These are phyloP conservation scores for Alternaria sp. DNA, from an alignment of 2,329 filamentous ascomycete species.

Conservation along the genomic window DNA sequence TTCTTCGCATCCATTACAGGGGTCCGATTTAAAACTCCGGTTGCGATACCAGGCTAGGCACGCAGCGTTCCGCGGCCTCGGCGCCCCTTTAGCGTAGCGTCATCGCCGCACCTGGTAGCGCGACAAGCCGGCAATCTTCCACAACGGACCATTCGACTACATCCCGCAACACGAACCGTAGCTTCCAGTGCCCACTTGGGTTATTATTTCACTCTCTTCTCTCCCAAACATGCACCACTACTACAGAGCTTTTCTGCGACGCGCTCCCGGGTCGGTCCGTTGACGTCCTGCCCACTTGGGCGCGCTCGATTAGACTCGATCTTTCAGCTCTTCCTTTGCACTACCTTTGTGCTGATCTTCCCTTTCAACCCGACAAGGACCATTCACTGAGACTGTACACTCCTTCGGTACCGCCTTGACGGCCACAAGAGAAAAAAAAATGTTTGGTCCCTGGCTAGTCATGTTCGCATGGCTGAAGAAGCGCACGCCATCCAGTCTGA, in stretches of 20 bases:
- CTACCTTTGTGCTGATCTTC: conserved; percentile 1
- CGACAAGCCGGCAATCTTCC: conserved; percentile 18
- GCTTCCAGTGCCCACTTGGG: conserved; percentile 2
- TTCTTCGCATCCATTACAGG: background rate
- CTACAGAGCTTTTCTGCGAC: conserved; percentile 19
- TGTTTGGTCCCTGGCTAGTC: conserved; percentile 47
- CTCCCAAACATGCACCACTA: conserved; percentile 19
- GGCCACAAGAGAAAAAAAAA: conserved; percentile 22
- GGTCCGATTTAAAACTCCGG: conserved; percentile 7
- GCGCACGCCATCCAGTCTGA: conserved; percentile 33
- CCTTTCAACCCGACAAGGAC: conserved; percentile 1
- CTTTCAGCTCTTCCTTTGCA: conserved; percentile 17
- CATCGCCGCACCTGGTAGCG: conserved; percentile 12
- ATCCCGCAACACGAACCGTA: conserved; percentile 1
- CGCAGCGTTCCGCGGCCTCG: conserved; percentile 10
- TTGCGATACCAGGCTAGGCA: conserved; percentile 8
- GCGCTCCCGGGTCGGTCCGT: conserved; percentile 38
- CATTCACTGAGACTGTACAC: background rate
- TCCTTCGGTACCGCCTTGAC: background rate
- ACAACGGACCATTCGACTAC: conserved; percentile 4
- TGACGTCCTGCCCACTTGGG: conserved; percentile 18
- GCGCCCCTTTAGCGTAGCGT: conserved; percentile 12
- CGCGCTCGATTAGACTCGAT: conserved; percentile 15
- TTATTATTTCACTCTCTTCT: conserved; percentile 4
- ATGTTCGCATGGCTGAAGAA: conserved; percentile 42